Percentiles rank a stretch among this genome's conserved stretches.
phyloP scores from a whole-genome alignment of 225 moss, liverwort and hornwort species.

The Climacium dendroides region DNA sequence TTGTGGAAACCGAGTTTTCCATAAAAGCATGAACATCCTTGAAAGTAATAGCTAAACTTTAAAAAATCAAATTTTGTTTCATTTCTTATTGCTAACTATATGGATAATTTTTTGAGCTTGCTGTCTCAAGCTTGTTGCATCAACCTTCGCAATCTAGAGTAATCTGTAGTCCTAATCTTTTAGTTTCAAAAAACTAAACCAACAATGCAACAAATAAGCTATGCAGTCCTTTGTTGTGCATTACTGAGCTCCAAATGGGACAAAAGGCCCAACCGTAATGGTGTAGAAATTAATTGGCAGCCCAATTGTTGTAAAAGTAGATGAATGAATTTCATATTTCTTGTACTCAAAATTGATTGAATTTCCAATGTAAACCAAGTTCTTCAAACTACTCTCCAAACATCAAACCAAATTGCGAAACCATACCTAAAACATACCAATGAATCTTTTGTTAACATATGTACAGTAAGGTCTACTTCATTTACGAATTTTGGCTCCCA shows the following conservation, averaged over 20 bases:
- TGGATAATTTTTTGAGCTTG: too few relatives aligned
- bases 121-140: neutral
- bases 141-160: neutral
- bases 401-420: neutral
- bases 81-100: too few relatives aligned
- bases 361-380: neutral
- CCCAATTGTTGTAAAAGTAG: neutral
- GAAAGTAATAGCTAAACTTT: too few relatives aligned
- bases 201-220: neutral
- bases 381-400: neutral
- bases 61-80: too few relatives aligned
- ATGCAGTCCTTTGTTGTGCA: neutral
- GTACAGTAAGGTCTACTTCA: too few relatives aligned
- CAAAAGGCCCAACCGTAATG: too few relatives aligned
- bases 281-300: neutral
- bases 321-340: too few relatives aligned
- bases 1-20: too few relatives aligned
- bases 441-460: neutral
- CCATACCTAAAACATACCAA: neutral
- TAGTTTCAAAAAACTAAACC: neutral
- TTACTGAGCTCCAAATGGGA: neutral
- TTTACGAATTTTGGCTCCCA: too few relatives aligned
- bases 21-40: too few relatives aligned
- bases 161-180: neutral
- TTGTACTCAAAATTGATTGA: too few relatives aligned